Evolutionary conservation across 768 basidiomycete species (phyloP).

Genomic region (Erythrobasidium yunnanense): DNA sequence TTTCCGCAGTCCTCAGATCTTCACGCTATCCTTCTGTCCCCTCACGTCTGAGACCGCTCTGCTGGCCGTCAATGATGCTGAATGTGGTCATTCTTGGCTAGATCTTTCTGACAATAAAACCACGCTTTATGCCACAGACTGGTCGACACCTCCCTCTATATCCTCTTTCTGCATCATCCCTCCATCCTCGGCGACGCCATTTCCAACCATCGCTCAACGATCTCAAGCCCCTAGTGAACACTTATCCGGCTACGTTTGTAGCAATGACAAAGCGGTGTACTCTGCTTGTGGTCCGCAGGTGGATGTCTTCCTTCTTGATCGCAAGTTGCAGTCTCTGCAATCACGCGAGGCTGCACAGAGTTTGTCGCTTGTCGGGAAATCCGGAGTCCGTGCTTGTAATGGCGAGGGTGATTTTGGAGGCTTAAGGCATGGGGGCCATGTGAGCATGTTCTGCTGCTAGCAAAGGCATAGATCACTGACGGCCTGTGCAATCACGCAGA

Average conservation of each 20-base stretch:
- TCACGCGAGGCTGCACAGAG: background rate
- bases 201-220: conserved; percentile 29
- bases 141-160: conserved; percentile 34
- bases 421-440: conserved; percentile 35
- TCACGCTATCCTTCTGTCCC: background rate
- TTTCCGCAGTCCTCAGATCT: background rate
- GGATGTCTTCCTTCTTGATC: conserved; percentile 32
- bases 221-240: conserved; percentile 24
- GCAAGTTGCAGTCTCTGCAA: conserved; percentile 15
- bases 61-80: background rate
- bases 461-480: background rate
- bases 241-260: conserved; percentile 36
- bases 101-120: conserved; percentile 9
- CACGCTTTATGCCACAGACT: conserved; percentile 33
- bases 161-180: conserved; percentile 30
- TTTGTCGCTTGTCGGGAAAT: conserved; percentile 7
- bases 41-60: background rate
- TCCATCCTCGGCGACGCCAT: conserved; percentile 2
- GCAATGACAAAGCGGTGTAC: conserved; percentile 25
- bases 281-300: conserved; percentile 35
- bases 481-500: background rate
- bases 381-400: background rate
- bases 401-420: conserved; percentile 37
- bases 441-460: background rate
- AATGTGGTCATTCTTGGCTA: background rate